A percentile compares a stretch with the other conserved stretches of the same genome.
Conservation (phyloP, 441 rosid species). For the Kokia cookei region DNA sequence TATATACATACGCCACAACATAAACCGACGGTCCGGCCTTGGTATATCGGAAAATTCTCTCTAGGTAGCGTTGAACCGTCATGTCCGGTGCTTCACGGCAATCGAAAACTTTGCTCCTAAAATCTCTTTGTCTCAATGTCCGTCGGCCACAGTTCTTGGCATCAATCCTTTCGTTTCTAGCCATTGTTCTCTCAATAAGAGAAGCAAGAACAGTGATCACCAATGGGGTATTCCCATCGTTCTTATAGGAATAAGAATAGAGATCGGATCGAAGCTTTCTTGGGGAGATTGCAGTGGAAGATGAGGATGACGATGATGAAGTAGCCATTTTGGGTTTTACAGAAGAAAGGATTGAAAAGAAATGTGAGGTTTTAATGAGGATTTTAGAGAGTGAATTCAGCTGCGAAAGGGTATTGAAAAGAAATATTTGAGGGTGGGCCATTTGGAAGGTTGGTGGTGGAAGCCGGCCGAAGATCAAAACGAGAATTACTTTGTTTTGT, state of each 20-base stretch:
- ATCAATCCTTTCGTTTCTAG: conserved; percentile 48
- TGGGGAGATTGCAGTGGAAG: conserved; percentile 50
- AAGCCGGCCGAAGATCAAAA: conserved; percentile 13
- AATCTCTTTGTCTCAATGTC: conserved; percentile 27
- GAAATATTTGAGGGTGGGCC: conserved; percentile 10
- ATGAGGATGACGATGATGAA: neutral
- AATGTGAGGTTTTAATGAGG: neutral
- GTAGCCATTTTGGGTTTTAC: conserved; percentile 5
- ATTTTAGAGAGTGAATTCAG: neutral
- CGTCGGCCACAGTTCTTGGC: conserved; percentile 27
- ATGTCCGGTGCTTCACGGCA: conserved; percentile 71
- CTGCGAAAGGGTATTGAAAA: neutral
- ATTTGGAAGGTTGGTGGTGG: conserved; percentile 49
- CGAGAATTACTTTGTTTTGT: neutral
- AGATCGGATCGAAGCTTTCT: conserved; percentile 78
- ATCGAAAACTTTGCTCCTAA: conserved; percentile 52
- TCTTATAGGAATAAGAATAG: conserved; percentile 47
- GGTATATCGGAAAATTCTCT: conserved; percentile 81
- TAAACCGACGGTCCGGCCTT: conserved; percentile 75
- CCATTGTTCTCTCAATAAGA: conserved; percentile 57
- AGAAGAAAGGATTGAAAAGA: neutral
- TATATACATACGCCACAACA: conserved; percentile 80
- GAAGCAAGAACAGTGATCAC: conserved; percentile 78
- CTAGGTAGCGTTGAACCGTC: conserved; percentile 72
- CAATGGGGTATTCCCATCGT: conserved; percentile 49